A percentile compares a stretch with the other conserved stretches of the same genome.
phyloP scores from a whole-genome alignment of 2,329 filamentous ascomycete genomes.

The Stagonosporopsis rhizophila region DNA sequence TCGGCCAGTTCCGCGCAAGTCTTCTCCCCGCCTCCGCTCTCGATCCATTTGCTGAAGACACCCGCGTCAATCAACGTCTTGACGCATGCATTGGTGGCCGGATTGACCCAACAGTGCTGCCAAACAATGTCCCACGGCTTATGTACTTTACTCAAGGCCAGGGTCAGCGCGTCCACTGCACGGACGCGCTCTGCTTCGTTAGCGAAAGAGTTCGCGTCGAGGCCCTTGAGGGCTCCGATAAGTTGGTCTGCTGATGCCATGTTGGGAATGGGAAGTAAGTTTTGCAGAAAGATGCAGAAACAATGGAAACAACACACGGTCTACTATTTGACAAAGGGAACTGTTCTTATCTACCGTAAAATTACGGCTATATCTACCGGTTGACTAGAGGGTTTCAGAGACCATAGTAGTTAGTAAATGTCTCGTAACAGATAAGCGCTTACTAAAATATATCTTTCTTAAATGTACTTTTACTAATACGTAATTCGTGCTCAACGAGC shows the following conservation, averaged over 20 bases:
- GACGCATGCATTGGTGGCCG: constrained; percentile 19
- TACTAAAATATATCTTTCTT: constrained; percentile 13
- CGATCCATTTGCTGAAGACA: constrained; percentile 20
- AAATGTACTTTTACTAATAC: constrained; percentile 12
- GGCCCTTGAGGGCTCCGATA: constrained; percentile 16
- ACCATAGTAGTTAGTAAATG: constrained; percentile 15
- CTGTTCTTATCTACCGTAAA: constrained; percentile 11
- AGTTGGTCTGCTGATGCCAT: constrained; percentile 19
- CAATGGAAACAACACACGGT: constrained; percentile 4
- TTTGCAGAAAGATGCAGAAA: constrained; percentile 9
- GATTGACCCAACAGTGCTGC: constrained; percentile 20
- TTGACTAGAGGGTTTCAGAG: constrained; percentile 7
- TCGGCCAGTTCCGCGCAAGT: constrained; percentile 18
- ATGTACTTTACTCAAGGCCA: constrained; percentile 19
- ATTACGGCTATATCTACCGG: constrained; percentile 2
- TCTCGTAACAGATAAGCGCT: constrained; percentile 15
- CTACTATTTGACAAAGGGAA: constrained; percentile 13
- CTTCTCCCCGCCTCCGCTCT: constrained; percentile 17
- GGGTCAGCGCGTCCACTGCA: constrained; percentile 18
- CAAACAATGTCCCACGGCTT: constrained; percentile 20
- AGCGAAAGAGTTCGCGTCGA: constrained; percentile 12
- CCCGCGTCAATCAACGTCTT: constrained; percentile 20
- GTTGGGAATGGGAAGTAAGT: constrained; percentile 8
- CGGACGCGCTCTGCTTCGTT: constrained; percentile 19
- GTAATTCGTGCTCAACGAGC: constrained; percentile 11